Percentiles rank a stretch among this genome's conserved stretches.
These are phyloP conservation scores for Thermomyces lanuginosus DNA, from an alignment of 2,329 filamentous ascomycete genomes.

Conservation along the genomic window DNA sequence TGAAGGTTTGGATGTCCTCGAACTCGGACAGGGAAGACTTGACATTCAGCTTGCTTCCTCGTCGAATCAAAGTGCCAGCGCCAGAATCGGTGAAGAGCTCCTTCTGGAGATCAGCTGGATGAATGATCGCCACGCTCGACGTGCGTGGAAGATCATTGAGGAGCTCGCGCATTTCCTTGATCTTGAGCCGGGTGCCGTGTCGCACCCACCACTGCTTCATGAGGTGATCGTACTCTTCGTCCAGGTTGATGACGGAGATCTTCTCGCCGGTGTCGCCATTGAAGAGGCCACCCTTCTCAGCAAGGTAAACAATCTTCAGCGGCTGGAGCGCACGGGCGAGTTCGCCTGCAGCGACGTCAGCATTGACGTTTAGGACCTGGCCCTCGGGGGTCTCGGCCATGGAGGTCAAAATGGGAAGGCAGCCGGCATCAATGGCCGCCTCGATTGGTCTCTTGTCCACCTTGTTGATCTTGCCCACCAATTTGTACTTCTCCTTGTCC, in stretches of 20 bases:
- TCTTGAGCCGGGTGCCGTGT: slow-evolving; percentile 90
- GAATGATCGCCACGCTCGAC: slow-evolving; percentile 93
- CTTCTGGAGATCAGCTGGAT: slow-evolving; percentile 88
- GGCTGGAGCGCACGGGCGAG: slow-evolving; percentile 77
- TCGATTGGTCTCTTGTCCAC: slow-evolving; percentile 86
- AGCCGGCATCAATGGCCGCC: slow-evolving; percentile 76
- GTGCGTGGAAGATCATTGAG: slow-evolving; percentile 75
- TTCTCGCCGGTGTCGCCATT: slow-evolving; percentile 87
- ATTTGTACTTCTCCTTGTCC: slow-evolving; percentile 89
- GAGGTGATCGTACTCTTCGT: slow-evolving; percentile 84
- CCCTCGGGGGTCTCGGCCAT: slow-evolving; percentile 90
- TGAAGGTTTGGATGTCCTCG: slow-evolving; percentile 57
- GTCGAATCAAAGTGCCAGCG: slow-evolving; percentile 78
- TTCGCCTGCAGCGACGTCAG: slow-evolving; percentile 89
- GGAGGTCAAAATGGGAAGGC: slow-evolving; percentile 83
- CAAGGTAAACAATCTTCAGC: slow-evolving; percentile 95
- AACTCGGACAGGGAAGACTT: slow-evolving; percentile 58
- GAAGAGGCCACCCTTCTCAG: slow-evolving; percentile 91
- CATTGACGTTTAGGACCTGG: slow-evolving; percentile 91
- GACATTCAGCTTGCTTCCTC: slow-evolving; percentile 75
- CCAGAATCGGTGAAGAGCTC: slow-evolving; percentile 94
- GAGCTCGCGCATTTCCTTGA: slow-evolving; percentile 91
- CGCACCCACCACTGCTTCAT: slow-evolving; percentile 92
- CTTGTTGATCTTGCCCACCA: slow-evolving; percentile 86
- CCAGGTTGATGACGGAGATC: slow-evolving; percentile 92